Conservation (phyloP, 352 stramenopile genomes). For the Globisporangium canariense region DNA sequence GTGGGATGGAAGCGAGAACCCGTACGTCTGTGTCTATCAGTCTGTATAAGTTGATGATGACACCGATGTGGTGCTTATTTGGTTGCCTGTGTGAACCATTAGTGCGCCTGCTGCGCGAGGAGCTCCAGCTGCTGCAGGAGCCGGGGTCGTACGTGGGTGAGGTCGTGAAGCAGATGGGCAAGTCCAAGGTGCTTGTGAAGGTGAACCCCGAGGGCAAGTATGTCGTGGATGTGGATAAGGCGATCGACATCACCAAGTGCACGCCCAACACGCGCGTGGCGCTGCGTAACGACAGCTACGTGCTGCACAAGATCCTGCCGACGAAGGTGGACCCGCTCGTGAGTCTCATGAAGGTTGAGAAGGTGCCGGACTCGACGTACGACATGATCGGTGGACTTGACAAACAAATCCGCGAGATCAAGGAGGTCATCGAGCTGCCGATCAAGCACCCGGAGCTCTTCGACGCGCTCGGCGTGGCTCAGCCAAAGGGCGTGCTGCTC, state of each 20-base stretch:
- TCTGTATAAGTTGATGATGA: not conserved
- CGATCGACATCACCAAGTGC: slow-evolving; percentile 94
- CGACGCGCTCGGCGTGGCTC: slow-evolving; percentile 96
- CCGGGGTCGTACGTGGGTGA: slow-evolving; percentile 98
- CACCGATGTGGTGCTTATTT: not conserved
- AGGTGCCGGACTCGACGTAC: slow-evolving; percentile 99
- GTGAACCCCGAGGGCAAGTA: slow-evolving; percentile 99
- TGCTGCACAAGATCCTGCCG: slow-evolving; percentile 99
- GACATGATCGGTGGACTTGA: slow-evolving; percentile 99
- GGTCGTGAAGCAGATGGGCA: slow-evolving; percentile 99
- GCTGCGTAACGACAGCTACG: slow-evolving; percentile 99
- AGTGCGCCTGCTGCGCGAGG: slow-evolving; percentile 97
- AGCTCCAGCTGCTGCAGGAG: slow-evolving; percentile 98
- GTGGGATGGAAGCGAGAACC: not conserved
- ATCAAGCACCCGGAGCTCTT: slow-evolving; percentile 99
- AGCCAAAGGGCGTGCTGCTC: slow-evolving; percentile 95
- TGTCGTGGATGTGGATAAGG: slow-evolving; percentile 99
- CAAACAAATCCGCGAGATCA: slow-evolving; percentile 99
- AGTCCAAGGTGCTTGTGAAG: slow-evolving; percentile 99
- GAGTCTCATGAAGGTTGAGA: slow-evolving; percentile 97
- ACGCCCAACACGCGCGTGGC: slow-evolving; percentile 99
- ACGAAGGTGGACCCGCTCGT: slow-evolving; percentile 96
- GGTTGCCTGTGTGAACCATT: slow-evolving; percentile 5
- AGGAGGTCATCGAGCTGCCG: slow-evolving; percentile 99
- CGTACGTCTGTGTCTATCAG: not conserved